These are phyloP conservation scores for Neonectria neomacrospora DNA, from an alignment of 2,329 filamentous ascomycete species.

Conservation along the genomic window DNA sequence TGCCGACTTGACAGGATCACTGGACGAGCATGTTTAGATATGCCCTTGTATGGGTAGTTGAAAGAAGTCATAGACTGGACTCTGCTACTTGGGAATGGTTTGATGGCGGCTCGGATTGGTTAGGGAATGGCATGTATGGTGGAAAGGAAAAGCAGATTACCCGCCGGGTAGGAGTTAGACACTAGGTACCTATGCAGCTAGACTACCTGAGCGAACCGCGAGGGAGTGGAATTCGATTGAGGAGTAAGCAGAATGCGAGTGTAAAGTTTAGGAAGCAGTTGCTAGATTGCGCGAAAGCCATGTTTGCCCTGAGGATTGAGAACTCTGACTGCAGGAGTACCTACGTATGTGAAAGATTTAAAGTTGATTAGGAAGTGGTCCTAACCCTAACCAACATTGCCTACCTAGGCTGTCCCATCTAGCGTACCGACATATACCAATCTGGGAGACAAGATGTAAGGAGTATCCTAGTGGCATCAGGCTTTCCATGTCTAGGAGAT, in stretches of 20 bases:
- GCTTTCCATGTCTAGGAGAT: not conserved
- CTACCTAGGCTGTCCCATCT: too few species aligned
- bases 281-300: not conserved
- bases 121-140: constrained; percentile 23
- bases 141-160: constrained; percentile 13
- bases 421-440: too few species aligned
- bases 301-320: not conserved
- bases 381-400: too few species aligned
- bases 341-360: too few species aligned
- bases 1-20: constrained; percentile 11
- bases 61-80: constrained; percentile 10
- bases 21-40: constrained; percentile 32
- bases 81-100: constrained; percentile 7
- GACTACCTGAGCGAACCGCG: constrained; percentile 9
- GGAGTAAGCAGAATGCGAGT: not conserved
- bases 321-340: not conserved
- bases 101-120: constrained; percentile 12
- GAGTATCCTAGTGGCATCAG: not conserved
- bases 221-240: constrained; percentile 7
- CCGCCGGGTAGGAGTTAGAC: constrained; percentile 3
- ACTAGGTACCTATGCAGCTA: constrained; percentile 5
- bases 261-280: constrained; percentile 11
- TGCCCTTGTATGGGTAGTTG: constrained; percentile 27
- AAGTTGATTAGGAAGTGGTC: too few species aligned
- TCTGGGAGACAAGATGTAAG: too few species aligned